Evolutionary conservation across 2,329 filamentous ascomycete species (phyloP), one percentile per base, ranked within the genome.

Genomic region (Aspergillus neoniger): DNA sequence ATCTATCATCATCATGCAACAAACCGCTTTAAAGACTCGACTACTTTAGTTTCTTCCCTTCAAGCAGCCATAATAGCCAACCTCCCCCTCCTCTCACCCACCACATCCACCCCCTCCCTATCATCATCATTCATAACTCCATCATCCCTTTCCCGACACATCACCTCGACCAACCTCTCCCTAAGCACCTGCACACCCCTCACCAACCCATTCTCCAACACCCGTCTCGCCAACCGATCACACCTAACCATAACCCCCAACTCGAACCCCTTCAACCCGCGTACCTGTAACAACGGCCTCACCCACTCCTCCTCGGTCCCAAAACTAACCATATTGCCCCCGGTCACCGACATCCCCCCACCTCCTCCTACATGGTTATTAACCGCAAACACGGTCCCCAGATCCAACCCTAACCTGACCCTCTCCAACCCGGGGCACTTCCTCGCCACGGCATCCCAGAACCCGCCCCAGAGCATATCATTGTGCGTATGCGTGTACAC

Each of bases 401-500:
- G 7, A 50, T 50, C 47, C 47, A 50, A 14, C 9, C 25, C 47
- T 2, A 50, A n/a, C 47, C 15, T 3, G 4, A 50, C 8, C 25
- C 9, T n/a, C 25, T 50, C 47, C 47, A 50, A 30, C 25, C 25
- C 47, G 5, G 14, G n/a, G 12, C 23, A 50, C 47, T n/a, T 15
- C 14, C 23, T 30, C 25, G 30, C 47, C 9, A 30, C 47, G 32
- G 32, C 32, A 15, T 17, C 25, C 47, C 47, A 50, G 15, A 32
- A 15, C 1, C 25, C 15, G 1, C 3, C 17, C 47, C 47, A 50
- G 1, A 50, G 25, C 4, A 3, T 4, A 30, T 76, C 74, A 58
- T 74, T 76, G 55, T 76, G 74, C 4, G 74, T 76, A 58, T 76
- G 72, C 1, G 71, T 67, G 62, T 72, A 76, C 25, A 76, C 73